These are phyloP conservation scores for Daldinia childiae DNA, from an alignment of 495 filamentous ascomycete genomes.

Conservation along the genomic window DNA sequence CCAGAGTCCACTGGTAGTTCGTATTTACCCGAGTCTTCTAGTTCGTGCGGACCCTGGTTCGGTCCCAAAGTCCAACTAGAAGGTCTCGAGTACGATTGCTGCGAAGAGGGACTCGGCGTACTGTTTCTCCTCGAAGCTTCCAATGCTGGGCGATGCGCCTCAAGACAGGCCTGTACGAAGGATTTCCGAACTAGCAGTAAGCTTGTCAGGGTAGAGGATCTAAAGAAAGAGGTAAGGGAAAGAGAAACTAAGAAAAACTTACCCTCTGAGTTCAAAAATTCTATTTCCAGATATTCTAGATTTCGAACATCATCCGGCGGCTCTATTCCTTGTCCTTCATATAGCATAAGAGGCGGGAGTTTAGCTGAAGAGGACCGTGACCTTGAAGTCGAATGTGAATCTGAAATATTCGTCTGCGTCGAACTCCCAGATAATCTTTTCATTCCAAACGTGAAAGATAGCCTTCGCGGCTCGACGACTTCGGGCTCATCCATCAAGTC, in stretches of 20 bases:
- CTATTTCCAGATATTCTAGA: slow-evolving; percentile 36
- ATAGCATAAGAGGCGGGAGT: slow-evolving; percentile 1
- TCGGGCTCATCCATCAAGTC: slow-evolving; percentile 8
- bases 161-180: slow-evolving; percentile 39
- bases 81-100: slow-evolving; percentile 11
- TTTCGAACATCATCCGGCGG: slow-evolving; percentile 29
- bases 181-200: slow-evolving; percentile 27
- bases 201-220: background rate
- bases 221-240: background rate
- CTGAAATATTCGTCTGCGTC: background rate
- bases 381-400: slow-evolving; percentile 3
- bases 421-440: slow-evolving; percentile 18
- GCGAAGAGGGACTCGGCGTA: slow-evolving; percentile 11
- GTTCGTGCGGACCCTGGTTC: background rate
- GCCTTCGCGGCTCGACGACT: background rate
- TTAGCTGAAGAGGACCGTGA: slow-evolving; percentile 12
- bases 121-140: slow-evolving; percentile 12
- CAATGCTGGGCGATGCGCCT: slow-evolving; percentile 25
- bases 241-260: slow-evolving; percentile 3
- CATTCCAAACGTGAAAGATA: slow-evolving; percentile 13
- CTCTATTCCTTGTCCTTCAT: slow-evolving; percentile 18
- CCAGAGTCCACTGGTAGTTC: background rate
- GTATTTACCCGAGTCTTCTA: slow-evolving; percentile 3
- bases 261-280: slow-evolving; percentile 29
- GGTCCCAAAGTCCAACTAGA: slow-evolving; percentile 19